A percentile compares a stretch with the other conserved stretches of the same genome.
Conservation (phyloP, 208 protist species). For the Trypanosoma lewisi region DNA sequence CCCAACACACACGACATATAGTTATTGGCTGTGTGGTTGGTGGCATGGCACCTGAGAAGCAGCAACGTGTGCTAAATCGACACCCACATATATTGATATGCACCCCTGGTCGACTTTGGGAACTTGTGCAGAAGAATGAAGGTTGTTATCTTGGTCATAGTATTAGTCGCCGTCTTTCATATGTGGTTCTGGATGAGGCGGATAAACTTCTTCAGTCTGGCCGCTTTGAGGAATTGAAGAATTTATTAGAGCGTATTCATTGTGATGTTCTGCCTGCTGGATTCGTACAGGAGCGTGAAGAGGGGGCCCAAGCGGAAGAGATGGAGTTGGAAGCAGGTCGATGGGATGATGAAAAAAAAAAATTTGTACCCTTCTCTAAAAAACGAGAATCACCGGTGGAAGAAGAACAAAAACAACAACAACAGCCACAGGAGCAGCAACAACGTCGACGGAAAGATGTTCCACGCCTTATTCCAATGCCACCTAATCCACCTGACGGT, state of each 20-base stretch:
- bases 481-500: slow-evolving; percentile 49
- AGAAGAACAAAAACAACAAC: background rate
- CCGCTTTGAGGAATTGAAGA: slow-evolving; percentile 96
- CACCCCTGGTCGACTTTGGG: slow-evolving; percentile 87
- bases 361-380: slow-evolving; percentile 68
- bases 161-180: slow-evolving; percentile 89
- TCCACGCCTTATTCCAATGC: slow-evolving; percentile 77
- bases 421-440: background rate
- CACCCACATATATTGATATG: slow-evolving; percentile 91
- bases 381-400: slow-evolving; percentile 4
- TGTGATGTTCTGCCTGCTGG: slow-evolving; percentile 78
- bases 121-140: slow-evolving; percentile 86
- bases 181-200: slow-evolving; percentile 98
- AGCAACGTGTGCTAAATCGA: slow-evolving; percentile 89
- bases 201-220: slow-evolving; percentile 97
- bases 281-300: slow-evolving; percentile 73
- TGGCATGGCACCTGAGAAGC: slow-evolving; percentile 87
- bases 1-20: slow-evolving; percentile 49
- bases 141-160: slow-evolving; percentile 94
- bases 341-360: slow-evolving; percentile 69
- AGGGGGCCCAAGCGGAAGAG: slow-evolving; percentile 57
- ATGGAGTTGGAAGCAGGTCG: slow-evolving; percentile 50
- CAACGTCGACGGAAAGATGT: slow-evolving; percentile 47
- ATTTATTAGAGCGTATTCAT: slow-evolving; percentile 97
- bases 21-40: slow-evolving; percentile 81